phyloP scores from a whole-genome alignment of 2,329 filamentous ascomycete genomes.

The Hypoxylon sp. region DNA sequence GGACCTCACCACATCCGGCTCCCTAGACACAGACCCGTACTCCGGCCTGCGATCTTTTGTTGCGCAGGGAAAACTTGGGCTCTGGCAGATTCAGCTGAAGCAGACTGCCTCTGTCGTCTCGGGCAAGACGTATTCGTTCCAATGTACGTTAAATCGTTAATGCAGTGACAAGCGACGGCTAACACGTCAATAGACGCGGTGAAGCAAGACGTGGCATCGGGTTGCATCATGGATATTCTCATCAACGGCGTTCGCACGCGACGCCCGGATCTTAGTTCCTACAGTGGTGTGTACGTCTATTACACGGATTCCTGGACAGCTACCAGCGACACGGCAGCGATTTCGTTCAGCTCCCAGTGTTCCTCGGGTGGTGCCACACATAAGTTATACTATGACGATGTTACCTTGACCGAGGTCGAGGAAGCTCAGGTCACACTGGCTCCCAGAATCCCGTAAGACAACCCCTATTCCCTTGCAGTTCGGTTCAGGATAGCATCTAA shows the following conservation, averaged over 20 bases:
- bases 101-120: constrained; percentile 1
- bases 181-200: not conserved
- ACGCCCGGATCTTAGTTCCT: not conserved
- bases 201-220: constrained; percentile 2
- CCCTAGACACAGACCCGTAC: constrained; percentile 2
- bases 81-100: constrained; percentile 9
- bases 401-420: constrained; percentile 9
- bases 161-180: too few relatives aligned
- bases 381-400: constrained; percentile 14
- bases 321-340: constrained; percentile 8
- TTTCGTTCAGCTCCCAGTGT: constrained; percentile 11
- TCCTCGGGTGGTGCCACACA: not conserved
- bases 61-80: constrained; percentile 4
- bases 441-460: too few relatives aligned
- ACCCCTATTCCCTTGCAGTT: too few relatives aligned
- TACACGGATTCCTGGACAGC: constrained; percentile 4
- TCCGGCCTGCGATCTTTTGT: constrained; percentile 11
- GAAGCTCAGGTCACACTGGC: constrained; percentile 8
- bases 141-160: constrained; percentile 1
- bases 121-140: constrained; percentile 8
- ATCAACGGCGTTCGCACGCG: constrained; percentile 11
- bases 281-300: not conserved
- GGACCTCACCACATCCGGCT: not conserved
- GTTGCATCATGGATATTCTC: constrained; percentile 8
- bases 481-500: too few relatives aligned